A percentile compares a stretch with the other conserved stretches of the same genome.
These are phyloP conservation scores for Drosera spatulata DNA, from an alignment of 179 eudicot species.

Conservation along the genomic window DNA sequence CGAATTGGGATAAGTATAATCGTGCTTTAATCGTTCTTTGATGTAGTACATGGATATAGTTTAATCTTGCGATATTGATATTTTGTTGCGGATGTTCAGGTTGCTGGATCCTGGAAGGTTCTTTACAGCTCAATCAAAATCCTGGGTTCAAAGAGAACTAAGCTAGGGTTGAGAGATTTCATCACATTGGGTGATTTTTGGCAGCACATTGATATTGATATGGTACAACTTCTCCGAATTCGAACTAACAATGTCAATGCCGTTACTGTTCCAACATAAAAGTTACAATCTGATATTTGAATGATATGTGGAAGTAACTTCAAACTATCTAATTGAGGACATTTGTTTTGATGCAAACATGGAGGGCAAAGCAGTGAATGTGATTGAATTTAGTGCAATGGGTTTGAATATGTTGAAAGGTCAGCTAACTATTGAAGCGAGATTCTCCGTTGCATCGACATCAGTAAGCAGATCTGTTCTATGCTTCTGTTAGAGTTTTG, in stretches of 20 bases:
- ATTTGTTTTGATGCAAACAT: slow-evolving; percentile 32
- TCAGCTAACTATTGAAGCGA: slow-evolving; percentile 61
- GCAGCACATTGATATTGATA: slow-evolving; percentile 53
- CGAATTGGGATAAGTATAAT: too few species aligned
- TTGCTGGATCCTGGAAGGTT: slow-evolving; percentile 82
- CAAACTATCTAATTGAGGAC: slow-evolving; percentile 7
- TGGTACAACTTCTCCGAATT: slow-evolving; percentile 34
- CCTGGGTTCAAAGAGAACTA: slow-evolving; percentile 82
- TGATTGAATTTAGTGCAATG: slow-evolving; percentile 67
- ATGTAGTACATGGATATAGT: too few species aligned
- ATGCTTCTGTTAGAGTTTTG: neutral
- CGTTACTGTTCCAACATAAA: too few species aligned
- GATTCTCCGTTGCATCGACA: slow-evolving; percentile 50
- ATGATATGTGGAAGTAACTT: neutral
- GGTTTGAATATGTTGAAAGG: slow-evolving; percentile 70
- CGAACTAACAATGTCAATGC: too few species aligned
- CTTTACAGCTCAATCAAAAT: slow-evolving; percentile 82
- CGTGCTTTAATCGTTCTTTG: too few species aligned
- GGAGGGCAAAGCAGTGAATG: slow-evolving; percentile 97
- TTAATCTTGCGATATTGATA: too few species aligned
- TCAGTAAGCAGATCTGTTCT: slow-evolving; percentile 33
- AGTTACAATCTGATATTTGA: too few species aligned
- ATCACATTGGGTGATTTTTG: slow-evolving; percentile 65
- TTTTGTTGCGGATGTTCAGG: slow-evolving; percentile 15
- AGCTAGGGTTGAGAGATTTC: slow-evolving; percentile 88